Conservation (phyloP, 2,329 filamentous ascomycete species). For the Thermoascus crustaceus region DNA sequence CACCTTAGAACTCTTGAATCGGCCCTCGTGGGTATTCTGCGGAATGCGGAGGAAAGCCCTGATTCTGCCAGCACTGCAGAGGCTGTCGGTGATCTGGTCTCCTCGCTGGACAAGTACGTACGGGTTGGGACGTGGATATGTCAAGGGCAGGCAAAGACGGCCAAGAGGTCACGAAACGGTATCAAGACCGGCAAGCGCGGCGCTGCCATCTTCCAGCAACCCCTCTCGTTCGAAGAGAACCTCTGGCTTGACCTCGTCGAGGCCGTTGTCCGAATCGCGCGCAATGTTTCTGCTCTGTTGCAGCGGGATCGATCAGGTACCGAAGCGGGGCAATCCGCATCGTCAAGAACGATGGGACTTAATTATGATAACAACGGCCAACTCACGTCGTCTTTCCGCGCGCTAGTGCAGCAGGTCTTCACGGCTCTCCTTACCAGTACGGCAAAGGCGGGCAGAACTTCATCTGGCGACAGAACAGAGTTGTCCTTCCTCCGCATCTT, state of each 20-base stretch:
- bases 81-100: conserved; percentile 64
- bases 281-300: conserved; percentile 53
- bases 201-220: conserved; percentile 45
- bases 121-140: conserved; percentile 95
- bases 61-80: conserved; percentile 53
- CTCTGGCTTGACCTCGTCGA: conserved; percentile 62
- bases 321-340: conserved; percentile 13
- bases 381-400: conserved; percentile 60
- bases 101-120: conserved; percentile 77
- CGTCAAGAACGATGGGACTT: conserved; percentile 10
- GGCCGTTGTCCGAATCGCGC: conserved; percentile 54
- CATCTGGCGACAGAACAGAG: conserved; percentile 39
- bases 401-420: conserved; percentile 81
- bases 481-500: conserved; percentile 82
- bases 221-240: conserved; percentile 52
- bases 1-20: conserved; percentile 75
- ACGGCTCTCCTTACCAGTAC: conserved; percentile 75
- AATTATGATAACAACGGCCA: conserved; percentile 25
- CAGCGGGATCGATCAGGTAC: conserved; percentile 26
- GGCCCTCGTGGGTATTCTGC: conserved; percentile 65
- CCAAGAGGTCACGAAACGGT: conserved; percentile 22
- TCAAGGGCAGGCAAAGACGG: conserved; percentile 68
- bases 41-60: conserved; percentile 49
- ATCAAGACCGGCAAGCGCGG: conserved; percentile 27
- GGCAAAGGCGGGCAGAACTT: conserved; percentile 39